Evolutionary conservation across 1,284 basidiomycete species (phyloP).

Genomic region (Fistulina hepatica): DNA sequence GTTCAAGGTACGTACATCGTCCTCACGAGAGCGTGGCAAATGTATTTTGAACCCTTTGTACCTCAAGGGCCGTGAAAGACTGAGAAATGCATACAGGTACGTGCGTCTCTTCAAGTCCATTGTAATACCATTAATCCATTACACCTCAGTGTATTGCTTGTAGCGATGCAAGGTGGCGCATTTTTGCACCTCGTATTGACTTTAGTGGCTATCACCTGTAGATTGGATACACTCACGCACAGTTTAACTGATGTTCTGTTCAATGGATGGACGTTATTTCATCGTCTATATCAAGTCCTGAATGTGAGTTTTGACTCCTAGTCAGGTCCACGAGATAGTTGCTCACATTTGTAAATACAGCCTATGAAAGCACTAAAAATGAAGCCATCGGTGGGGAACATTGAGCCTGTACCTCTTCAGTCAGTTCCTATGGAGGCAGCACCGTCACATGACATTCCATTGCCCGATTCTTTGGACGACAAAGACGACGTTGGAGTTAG

Average conservation of each 20-base stretch:
- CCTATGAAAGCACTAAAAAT: neutral
- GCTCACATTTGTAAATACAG: neutral
- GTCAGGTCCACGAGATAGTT: neutral
- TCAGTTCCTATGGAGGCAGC: no score
- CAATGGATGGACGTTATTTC: slow-evolving; percentile 20
- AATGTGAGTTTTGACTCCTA: slow-evolving; percentile 7
- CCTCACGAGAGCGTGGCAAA: neutral
- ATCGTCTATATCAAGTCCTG: slow-evolving; percentile 17
- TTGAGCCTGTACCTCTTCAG: no score
- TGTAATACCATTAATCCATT: slow-evolving; percentile 4
- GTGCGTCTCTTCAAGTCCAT: slow-evolving; percentile 15
- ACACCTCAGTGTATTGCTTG: slow-evolving; percentile 39
- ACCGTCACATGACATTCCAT: no score
- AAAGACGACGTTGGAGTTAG: neutral
- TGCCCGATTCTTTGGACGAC: no score
- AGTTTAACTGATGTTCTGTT: slow-evolving; percentile 33
- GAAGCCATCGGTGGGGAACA: neutral
- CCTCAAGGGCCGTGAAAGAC: slow-evolving; percentile 38
- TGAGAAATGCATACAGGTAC: slow-evolving; percentile 40
- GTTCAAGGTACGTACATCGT: slow-evolving; percentile 30
- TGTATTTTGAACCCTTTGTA: slow-evolving; percentile 1
- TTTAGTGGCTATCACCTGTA: slow-evolving; percentile 48
- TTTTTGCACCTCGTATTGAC: slow-evolving; percentile 57
- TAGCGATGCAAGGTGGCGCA: slow-evolving; percentile 58
- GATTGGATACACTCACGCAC: slow-evolving; percentile 37